Evolutionary conservation across 2,329 filamentous ascomycete genomes (phyloP).

Genomic region (Exophiala lecanii-corni): DNA sequence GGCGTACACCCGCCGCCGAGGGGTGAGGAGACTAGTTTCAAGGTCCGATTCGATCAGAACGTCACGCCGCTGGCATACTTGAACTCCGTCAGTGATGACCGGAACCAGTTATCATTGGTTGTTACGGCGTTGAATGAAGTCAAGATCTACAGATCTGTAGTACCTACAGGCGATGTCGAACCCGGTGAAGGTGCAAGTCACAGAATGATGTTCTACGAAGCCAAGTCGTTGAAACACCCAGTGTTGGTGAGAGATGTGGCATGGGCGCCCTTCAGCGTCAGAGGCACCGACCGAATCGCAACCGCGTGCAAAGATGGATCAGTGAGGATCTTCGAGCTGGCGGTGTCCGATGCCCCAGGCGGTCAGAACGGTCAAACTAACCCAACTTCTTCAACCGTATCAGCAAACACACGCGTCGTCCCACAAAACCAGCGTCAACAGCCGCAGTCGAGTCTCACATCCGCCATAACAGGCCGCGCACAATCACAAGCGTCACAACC

Average conservation of each 20-base stretch:
- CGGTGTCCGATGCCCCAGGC: conserved; percentile 7
- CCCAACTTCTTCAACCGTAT: conserved; percentile 2
- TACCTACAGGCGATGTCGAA: conserved; percentile 42
- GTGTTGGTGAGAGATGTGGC: conserved; percentile 61
- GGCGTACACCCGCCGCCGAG: conserved; percentile 58
- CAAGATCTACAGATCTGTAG: conserved; percentile 70
- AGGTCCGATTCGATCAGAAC: conserved; percentile 83
- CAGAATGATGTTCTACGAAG: conserved; percentile 69
- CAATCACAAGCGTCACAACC: conserved; percentile 1
- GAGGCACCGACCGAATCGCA: conserved; percentile 84
- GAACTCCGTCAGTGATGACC: conserved; percentile 72
- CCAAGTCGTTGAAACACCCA: conserved; percentile 70
- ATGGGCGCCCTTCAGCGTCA: conserved; percentile 87
- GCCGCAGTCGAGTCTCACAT: conserved; percentile 26
- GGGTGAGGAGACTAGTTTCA: conserved; percentile 83
- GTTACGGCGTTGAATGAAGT: conserved; percentile 82
- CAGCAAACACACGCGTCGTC: not conserved
- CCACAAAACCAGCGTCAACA: conserved; percentile 6
- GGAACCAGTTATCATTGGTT: conserved; percentile 73
- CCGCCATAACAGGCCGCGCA: conserved; percentile 22
- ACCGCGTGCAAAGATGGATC: conserved; percentile 90
- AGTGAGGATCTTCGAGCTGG: conserved; percentile 80
- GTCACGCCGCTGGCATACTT: conserved; percentile 65
- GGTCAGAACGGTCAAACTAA: not conserved
- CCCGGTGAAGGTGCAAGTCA: conserved; percentile 48